A percentile compares a stretch with the other conserved stretches of the same genome.
phyloP scores from a whole-genome alignment of 768 basidiomycete genomes.

The Lactarius psammicola region DNA sequence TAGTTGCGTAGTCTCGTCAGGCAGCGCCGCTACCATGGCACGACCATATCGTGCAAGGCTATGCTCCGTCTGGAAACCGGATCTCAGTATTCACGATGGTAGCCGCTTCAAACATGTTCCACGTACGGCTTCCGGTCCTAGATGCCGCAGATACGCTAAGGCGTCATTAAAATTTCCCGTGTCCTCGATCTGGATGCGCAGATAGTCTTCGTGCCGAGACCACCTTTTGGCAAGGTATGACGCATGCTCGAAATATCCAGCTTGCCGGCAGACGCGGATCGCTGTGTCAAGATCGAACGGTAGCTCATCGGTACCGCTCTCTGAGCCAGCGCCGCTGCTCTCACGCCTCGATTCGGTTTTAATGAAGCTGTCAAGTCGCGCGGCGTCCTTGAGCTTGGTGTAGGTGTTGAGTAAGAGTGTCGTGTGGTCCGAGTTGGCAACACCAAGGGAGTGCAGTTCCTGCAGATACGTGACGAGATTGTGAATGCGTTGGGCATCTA shows the following conservation, averaged over 20 bases:
- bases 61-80: conserved; percentile 67
- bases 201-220: conserved; percentile 86
- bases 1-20: conserved; percentile 85
- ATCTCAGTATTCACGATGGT: background rate
- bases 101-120: background rate
- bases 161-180: conserved; percentile 80
- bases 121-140: conserved; percentile 79
- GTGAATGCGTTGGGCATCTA: conserved; percentile 94
- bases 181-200: conserved; percentile 94
- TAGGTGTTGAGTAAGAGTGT: conserved; percentile 96
- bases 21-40: conserved; percentile 76
- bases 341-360: conserved; percentile 71
- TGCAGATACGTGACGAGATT: conserved; percentile 95
- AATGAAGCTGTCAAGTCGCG: conserved; percentile 87
- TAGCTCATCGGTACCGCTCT: conserved; percentile 57
- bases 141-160: conserved; percentile 69
- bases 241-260: conserved; percentile 94
- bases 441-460: conserved; percentile 84
- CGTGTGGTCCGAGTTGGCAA: conserved; percentile 95
- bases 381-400: conserved; percentile 91
- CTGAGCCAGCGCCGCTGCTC: conserved; percentile 43
- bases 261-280: conserved; percentile 94
- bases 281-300: conserved; percentile 98
- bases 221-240: conserved; percentile 91
- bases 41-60: conserved; percentile 88